Base-by-base conservation (phyloP, 441 rosid genomes). In the Mallotus japonicus region DNA sequence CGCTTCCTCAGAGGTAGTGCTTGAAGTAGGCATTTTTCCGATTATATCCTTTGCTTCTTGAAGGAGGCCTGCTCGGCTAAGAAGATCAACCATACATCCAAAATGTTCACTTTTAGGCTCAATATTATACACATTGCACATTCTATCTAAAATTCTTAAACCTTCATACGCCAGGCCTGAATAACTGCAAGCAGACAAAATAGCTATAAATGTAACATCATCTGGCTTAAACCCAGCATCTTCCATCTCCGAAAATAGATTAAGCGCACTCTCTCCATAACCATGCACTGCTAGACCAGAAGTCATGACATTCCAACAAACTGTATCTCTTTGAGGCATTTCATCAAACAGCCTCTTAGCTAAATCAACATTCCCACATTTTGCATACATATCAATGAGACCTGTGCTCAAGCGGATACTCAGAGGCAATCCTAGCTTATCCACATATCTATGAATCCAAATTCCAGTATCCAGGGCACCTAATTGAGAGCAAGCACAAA, bases 321-420 rank as follows among this genome's bases (percentile, higher is more conserved):
- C 78, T 8, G 79, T 73, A 46, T 87, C 88, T 82, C 81, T 85
- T 56, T 84, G 80, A 16, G 75, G 80, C 67, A 86, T 76, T 68
- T 71, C 83, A 37, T 87, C 78, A 49, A 90, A 90, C 67, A 90
- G 42, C 75, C 59, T 77, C 66, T 78, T 76, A 42, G 90, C 96
- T 46, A 86, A 76, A 57, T 78, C 81, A 75, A 87, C 73, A 71
- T 81, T 80, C 62, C 96, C 92, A 70, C 96, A 87, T 80, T 87
- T 90, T 0, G 87, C 86, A 70, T 90, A 87, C 93, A 90, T 86
- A 70, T 88, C 92, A 3, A 87, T 80, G 50, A 88, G 88, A 79
- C 83, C 81, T 20, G 96, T 88, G 56, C 82, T 69, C 79, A 88
- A 81, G 14, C 83, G 86, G 60, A 73, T 65, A 74, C 79, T 85